phyloP scores from a whole-genome alignment of 129 eudicot genomes.

The Tagetes patula region DNA sequence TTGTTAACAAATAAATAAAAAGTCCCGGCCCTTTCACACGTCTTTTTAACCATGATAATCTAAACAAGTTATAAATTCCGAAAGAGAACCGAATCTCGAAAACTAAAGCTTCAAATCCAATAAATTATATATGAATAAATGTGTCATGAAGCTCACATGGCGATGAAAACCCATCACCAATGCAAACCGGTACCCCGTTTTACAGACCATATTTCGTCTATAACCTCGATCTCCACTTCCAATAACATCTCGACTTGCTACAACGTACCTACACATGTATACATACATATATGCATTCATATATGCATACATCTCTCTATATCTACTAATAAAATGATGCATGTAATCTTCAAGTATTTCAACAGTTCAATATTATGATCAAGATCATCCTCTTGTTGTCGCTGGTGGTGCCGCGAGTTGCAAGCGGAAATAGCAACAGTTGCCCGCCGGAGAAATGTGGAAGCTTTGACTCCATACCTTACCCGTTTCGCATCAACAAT shows the following conservation, averaged over 20 bases:
- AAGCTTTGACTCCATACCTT: slow-evolving; percentile 49
- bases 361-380: slow-evolving; percentile 12
- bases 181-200: slow-evolving; percentile 53
- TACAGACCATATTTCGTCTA: slow-evolving; percentile 66
- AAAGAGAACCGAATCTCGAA: slow-evolving; percentile 50
- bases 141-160: slow-evolving; percentile 45
- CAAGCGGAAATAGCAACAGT: background rate
- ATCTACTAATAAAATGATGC: background rate
- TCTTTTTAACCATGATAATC: slow-evolving; percentile 14
- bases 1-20: background rate
- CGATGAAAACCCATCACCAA: slow-evolving; percentile 42
- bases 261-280: background rate
- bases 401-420: slow-evolving; percentile 16
- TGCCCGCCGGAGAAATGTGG: slow-evolving; percentile 51
- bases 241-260: slow-evolving; percentile 27
- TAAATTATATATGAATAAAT: slow-evolving; percentile 20
- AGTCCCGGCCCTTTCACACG: background rate
- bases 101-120: slow-evolving; percentile 18
- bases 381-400: slow-evolving; percentile 26
- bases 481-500: slow-evolving; percentile 54
- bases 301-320: background rate
- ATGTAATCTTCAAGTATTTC: slow-evolving; percentile 13
- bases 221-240: slow-evolving; percentile 31
- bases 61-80: slow-evolving; percentile 23
- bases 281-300: background rate